Evolutionary conservation across 441 rosid genomes (phyloP), one percentile per base, ranked within the genome.

Genomic region (Aquilaria agallochum): DNA sequence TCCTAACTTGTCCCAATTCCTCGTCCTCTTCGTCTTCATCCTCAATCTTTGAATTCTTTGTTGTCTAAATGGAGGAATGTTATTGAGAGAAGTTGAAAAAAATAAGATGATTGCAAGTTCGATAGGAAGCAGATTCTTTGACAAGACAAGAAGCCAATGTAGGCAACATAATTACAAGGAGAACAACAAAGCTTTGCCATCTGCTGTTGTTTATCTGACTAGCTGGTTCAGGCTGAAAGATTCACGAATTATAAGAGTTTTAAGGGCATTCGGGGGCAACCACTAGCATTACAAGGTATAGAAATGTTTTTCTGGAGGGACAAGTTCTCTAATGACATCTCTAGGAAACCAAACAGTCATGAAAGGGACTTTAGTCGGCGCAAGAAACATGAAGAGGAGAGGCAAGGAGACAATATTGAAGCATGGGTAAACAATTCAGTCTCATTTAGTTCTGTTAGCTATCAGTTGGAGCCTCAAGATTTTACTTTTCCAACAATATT

Each of bases 201-300:
- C 67, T 11, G 46, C 74, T 20, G 27, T 20, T 20, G 27, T 20
- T 5, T 65, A 87, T 1, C 62, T 86, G 62, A 36, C 6, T 8
- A 36, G 42, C 42, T 87, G 93, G 96, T 60, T 82, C 64, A 86
- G 84, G 59, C 68, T 79, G 40, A 91, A 87, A 55, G 94, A 87
- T 76, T 86, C 88, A 0, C 71, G 93, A 51, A 77, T 87, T 32
- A 86, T 87, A 20, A 76, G 93, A 50, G 90, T 87, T 46, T 84
- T 90, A 32, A 78, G 90, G 3, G 90, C 86, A 56, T 80, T 80
- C 11, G 88, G 93, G 53, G 93, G 93, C 45, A 87, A 86, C 73
- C 89, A 87, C 73, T 77, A 90, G 53, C 93, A 87, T 54, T 84
- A 89, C 72, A 87, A 87, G 72, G 93, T 57, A 63, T 33, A 20